phyloP scores from a whole-genome alignment of 2,329 filamentous ascomycete species.

The Monosporascus sp. region DNA sequence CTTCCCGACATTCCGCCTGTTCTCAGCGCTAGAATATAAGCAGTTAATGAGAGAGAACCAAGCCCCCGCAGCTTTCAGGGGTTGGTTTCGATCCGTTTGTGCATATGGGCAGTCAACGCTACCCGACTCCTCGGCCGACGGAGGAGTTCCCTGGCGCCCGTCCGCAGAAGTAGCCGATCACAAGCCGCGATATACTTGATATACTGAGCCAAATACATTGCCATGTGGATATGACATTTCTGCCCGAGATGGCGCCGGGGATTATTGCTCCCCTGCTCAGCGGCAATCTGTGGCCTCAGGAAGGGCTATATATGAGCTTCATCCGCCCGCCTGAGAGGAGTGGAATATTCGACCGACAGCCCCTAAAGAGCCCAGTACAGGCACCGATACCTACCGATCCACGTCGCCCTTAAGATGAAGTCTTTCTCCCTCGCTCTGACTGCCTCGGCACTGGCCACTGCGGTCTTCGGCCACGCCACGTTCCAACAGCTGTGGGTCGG shows the following conservation, averaged over 20 bases:
- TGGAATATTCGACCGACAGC: too few relatives aligned
- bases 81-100: background rate
- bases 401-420: slow-evolving; percentile 10
- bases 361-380: too few relatives aligned
- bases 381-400: too few relatives aligned
- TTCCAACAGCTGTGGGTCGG: slow-evolving; percentile 48
- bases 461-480: slow-evolving; percentile 41
- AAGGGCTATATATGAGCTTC: too few relatives aligned
- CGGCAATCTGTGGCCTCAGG: too few relatives aligned
- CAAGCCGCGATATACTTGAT: background rate
- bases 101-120: background rate
- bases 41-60: background rate
- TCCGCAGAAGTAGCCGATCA: background rate
- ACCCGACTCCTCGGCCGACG: background rate
- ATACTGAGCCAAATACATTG: background rate
- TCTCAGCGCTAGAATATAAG: background rate
- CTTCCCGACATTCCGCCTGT: background rate
- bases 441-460: slow-evolving; percentile 17
- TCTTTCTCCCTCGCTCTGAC: slow-evolving; percentile 5
- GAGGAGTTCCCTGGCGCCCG: background rate
- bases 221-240: background rate
- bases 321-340: too few relatives aligned
- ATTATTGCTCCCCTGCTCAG: too few relatives aligned
- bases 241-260: background rate
- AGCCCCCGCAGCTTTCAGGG: background rate